Evolutionary conservation across 176 grass and related monocot genomes (phyloP), one percentile per base, ranked within the genome.

Genomic region (Cymbopogon citratus): DNA sequence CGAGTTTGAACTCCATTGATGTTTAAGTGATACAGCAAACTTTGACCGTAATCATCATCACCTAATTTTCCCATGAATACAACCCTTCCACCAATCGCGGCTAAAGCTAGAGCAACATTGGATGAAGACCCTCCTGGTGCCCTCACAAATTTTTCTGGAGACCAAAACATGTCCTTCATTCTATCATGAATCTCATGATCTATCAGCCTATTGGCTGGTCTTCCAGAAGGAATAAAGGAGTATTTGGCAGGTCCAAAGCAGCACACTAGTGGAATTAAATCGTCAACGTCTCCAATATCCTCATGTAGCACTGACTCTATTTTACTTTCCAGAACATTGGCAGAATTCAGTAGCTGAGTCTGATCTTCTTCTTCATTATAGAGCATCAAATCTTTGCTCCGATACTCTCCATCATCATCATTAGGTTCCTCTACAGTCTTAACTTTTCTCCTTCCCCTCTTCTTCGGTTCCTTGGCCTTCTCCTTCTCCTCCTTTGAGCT

Each of bases 21-120:
- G 21, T 92, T 93, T 62, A 98, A 86, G 73, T 87, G 77, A 73
- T 89, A 89, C 43, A 94, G 9, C 54, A 94, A 69, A 52, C 87
- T 87, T 63, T 87, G 78, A 35, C 92, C 95, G 36, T 89, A 89
- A 24, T 87, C 87, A 82, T 98, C 95, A 81, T 87, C 81, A 10
- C 95, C 95, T 84, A 98, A 81, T 85, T 94, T 94, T 64, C 95
- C 95, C 90, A 98, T 91, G 79, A 98, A 98, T 61, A 19, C 88
- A 69, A 91, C 92, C 64, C 67, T 86, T 40, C 87, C 88, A n/a
- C 90, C 95, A 60, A 89, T 64, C 10, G 81, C 80, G 41, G 92
- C 92, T 77, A 98, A 77, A 68, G 88, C 79, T 72, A 93, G 72
- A 52, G 95, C 95, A 36, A 98, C 92, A 86, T 87, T 91, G 67